Evolutionary conservation across 148 eudicot species (phyloP).

Genomic region (Polygonum aviculare): DNA sequence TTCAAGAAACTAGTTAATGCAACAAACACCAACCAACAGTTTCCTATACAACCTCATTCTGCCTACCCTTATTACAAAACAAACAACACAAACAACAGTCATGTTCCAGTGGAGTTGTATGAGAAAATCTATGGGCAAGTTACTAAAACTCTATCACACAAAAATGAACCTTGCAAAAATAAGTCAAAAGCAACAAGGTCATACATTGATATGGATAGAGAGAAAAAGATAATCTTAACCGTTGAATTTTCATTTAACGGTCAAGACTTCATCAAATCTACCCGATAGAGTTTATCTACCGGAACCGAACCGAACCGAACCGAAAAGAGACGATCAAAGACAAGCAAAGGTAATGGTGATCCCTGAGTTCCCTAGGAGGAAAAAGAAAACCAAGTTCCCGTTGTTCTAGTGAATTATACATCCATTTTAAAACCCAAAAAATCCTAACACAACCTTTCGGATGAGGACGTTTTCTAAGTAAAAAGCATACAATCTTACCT

Average conservation of each 20-base stretch:
- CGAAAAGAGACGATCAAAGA: not conserved
- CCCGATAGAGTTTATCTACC: too few relatives aligned
- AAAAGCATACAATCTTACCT: not conserved
- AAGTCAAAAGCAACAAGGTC: too few relatives aligned
- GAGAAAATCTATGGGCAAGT: too few relatives aligned
- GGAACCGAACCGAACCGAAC: not conserved
- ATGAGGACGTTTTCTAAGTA: not conserved
- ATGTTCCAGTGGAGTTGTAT: too few relatives aligned
- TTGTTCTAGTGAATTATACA: not conserved
- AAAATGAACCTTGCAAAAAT: too few relatives aligned
- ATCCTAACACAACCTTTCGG: not conserved
- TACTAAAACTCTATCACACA: too few relatives aligned
- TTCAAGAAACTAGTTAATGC: not conserved
- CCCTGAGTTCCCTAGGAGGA: not conserved
- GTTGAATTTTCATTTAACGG: too few relatives aligned
- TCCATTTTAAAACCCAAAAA: not conserved
- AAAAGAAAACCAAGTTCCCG: not conserved
- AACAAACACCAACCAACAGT: slow-evolving; percentile 5
- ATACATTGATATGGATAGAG: too few relatives aligned
- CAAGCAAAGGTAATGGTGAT: not conserved
- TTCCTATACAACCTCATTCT: not conserved
- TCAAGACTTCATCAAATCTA: too few relatives aligned
- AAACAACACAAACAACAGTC: not conserved
- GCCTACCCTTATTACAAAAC: not conserved
- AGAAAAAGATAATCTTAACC: too few relatives aligned